Conservation (phyloP, 768 basidiomycete species). For the Mrakia gelida region DNA sequence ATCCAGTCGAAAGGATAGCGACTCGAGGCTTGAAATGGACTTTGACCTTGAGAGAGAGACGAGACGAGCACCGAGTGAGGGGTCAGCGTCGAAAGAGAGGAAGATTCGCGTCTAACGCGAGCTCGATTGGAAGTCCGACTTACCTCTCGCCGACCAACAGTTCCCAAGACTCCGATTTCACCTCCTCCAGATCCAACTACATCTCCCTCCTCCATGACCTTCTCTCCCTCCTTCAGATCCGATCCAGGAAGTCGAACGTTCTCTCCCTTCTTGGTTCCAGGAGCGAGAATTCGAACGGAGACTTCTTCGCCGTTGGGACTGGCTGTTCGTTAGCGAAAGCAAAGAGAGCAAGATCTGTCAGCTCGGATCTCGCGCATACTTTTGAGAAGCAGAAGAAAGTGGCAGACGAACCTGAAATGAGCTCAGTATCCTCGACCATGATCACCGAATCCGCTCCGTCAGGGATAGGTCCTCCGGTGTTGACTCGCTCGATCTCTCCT, state of each 20-base stretch:
- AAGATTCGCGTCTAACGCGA: neutral
- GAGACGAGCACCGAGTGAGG: neutral
- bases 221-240: conserved; percentile 64
- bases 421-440: conserved; percentile 88
- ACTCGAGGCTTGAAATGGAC: conserved; percentile 70
- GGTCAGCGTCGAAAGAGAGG: neutral
- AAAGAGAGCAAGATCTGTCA: neutral
- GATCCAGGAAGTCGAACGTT: conserved; percentile 71
- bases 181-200: conserved; percentile 65
- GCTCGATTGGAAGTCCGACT: conserved; percentile 19
- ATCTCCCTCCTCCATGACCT: conserved; percentile 58
- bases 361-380: neutral
- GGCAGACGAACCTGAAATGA: conserved; percentile 47
- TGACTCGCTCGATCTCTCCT: conserved; percentile 64
- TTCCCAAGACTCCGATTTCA: conserved; percentile 75
- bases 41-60: conserved; percentile 52
- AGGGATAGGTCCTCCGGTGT: conserved; percentile 80
- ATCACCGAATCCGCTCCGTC: conserved; percentile 70
- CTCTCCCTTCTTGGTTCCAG: conserved; percentile 58
- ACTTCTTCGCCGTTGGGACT: conserved; percentile 60
- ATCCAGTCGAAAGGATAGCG: conserved; percentile 78
- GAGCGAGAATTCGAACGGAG: conserved; percentile 63
- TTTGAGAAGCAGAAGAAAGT: neutral
- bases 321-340: conserved; percentile 30
- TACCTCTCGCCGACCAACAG: conserved; percentile 70